phyloP scores from a whole-genome alignment of 2,329 filamentous ascomycete genomes.

The Lecanoromycetidae sp. region DNA sequence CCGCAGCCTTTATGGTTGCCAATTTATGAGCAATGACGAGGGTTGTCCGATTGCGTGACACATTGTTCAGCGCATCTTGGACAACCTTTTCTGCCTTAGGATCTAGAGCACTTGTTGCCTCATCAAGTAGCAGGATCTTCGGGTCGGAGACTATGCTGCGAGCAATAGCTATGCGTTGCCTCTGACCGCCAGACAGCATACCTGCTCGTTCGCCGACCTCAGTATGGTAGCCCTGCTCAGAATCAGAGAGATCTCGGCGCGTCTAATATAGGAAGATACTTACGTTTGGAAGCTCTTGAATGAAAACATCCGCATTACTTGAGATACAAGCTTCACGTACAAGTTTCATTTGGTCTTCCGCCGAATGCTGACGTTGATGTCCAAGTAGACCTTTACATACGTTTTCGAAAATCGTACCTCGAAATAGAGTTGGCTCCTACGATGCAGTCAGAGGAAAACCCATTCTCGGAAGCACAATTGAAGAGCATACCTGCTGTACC shows the following conservation, averaged over 20 bases:
- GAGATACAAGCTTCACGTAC: conserved; percentile 26
- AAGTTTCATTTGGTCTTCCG: conserved; percentile 23
- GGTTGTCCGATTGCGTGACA: conserved; percentile 42
- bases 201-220: conserved; percentile 75
- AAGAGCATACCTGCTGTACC: conserved; percentile 27
- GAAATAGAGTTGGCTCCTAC: conserved; percentile 52
- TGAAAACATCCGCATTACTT: conserved; percentile 28
- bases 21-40: conserved; percentile 35
- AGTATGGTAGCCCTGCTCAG: conserved; percentile 52
- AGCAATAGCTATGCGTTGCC: conserved; percentile 81
- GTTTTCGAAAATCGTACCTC: conserved; percentile 32
- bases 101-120: conserved; percentile 79
- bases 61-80: conserved; percentile 67
- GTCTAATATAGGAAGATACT: no score
- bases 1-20: conserved; percentile 32
- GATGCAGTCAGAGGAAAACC: no score
- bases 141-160: conserved; percentile 69
- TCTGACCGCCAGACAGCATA: conserved; percentile 77
- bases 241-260: no score
- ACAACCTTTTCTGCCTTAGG: conserved; percentile 79
- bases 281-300: conserved; percentile 23
- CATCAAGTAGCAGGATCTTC: conserved; percentile 73
- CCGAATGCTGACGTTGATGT: conserved; percentile 18
- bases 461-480: no score
- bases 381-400: conserved; percentile 40